These are phyloP conservation scores for Aspergillus udagawae DNA, from an alignment of 2,329 filamentous ascomycete genomes.

Conservation along the genomic window DNA sequence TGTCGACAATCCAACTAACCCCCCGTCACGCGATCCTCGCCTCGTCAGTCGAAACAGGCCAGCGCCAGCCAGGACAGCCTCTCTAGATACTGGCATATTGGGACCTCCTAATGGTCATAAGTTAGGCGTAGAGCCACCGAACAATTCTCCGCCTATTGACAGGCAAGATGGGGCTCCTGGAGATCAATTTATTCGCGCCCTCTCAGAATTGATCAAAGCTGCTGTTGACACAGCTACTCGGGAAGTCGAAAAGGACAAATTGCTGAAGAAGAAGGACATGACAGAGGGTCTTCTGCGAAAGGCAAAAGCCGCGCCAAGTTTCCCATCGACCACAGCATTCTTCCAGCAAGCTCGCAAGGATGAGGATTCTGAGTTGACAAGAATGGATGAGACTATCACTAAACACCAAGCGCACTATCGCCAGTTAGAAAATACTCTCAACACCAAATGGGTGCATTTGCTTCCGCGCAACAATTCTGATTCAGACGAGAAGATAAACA, in stretches of 20 bases:
- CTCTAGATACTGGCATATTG: neutral
- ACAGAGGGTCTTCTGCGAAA: constrained; percentile 36
- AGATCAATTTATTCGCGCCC: constrained; percentile 40
- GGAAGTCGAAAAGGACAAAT: constrained; percentile 22
- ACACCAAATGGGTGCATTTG: constrained; percentile 5
- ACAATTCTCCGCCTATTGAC: neutral
- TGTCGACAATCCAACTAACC: constrained; percentile 9
- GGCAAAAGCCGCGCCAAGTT: constrained; percentile 16
- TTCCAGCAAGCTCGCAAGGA: constrained; percentile 17
- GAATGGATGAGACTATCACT: constrained; percentile 19
- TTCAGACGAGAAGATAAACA: constrained; percentile 8
- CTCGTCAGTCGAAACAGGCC: constrained; percentile 7
- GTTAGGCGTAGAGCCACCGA: neutral
- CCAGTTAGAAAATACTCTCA: constrained; percentile 13
- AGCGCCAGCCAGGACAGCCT: neutral
- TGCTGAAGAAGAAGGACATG: constrained; percentile 27
- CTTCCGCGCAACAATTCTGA: constrained; percentile 1
- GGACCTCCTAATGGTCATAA: neutral
- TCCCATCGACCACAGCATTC: constrained; percentile 21
- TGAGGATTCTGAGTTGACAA: constrained; percentile 15
- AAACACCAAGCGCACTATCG: constrained; percentile 12
- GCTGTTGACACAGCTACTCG: constrained; percentile 22
- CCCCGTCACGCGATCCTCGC: constrained; percentile 20
- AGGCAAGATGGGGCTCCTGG: neutral
- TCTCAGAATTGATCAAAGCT: constrained; percentile 19